Percentiles rank a stretch among this genome's conserved stretches.
These are phyloP conservation scores for Penicillium paneum DNA, from an alignment of 2,329 filamentous ascomycete species.

Conservation along the genomic window DNA sequence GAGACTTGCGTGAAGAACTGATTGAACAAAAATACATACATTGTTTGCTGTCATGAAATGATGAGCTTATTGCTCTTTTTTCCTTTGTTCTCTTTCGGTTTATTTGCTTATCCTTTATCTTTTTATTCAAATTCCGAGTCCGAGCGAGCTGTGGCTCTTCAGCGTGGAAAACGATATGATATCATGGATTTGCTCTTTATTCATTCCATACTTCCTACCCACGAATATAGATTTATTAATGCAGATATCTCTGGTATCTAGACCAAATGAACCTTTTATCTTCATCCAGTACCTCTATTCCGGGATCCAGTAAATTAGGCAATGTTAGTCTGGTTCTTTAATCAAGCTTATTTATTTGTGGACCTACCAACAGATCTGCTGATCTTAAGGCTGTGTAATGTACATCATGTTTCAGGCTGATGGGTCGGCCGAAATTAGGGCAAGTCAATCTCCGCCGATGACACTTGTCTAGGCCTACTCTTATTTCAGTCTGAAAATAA, in stretches of 20 bases:
- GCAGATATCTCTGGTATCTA: slow-evolving; percentile 2
- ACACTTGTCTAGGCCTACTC: background rate
- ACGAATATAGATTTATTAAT: slow-evolving; percentile 7
- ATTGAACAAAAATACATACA: background rate
- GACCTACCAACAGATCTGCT: background rate
- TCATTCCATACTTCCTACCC: background rate
- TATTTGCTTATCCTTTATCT: background rate
- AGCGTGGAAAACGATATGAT: slow-evolving; percentile 8
- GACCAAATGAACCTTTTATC: background rate
- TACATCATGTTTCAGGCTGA: background rate
- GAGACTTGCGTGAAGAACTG: slow-evolving; percentile 4
- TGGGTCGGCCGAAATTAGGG: background rate
- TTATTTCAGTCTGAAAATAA: background rate
- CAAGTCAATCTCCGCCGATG: background rate
- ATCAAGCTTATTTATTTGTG: background rate
- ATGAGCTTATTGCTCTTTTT: background rate
- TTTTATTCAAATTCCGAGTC: background rate
- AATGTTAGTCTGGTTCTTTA: background rate
- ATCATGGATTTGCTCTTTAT: slow-evolving; percentile 5
- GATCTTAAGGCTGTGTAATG: background rate
- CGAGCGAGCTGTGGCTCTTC: slow-evolving; percentile 1
- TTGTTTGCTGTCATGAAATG: background rate
- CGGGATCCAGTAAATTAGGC: background rate
- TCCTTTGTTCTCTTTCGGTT: background rate
- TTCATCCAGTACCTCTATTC: slow-evolving; percentile 23